Evolutionary conservation across 805 yeast genomes (phyloP), one percentile per base, ranked within the genome.

Genomic region (Lipomyces yamanashiensis): DNA sequence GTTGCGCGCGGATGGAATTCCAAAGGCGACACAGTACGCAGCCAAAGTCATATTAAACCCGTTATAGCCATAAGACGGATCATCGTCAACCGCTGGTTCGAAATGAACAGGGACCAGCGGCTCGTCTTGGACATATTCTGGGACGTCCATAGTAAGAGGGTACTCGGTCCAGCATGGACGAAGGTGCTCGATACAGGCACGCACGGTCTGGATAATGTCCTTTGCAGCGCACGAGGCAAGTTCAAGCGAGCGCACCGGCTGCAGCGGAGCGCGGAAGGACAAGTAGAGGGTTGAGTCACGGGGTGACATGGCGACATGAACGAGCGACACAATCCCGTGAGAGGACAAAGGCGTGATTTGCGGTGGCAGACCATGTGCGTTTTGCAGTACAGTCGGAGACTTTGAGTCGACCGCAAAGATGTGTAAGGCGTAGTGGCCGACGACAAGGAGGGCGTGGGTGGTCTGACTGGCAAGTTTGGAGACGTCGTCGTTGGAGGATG

Each of bases 91-190:
- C 6, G 58, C 9, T 7, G 45, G 15, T 9, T 43, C 39, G 2
- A n/a, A 2, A 2, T 54, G 44, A 12, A 66, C 55, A 1, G 60
- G 63, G 7, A 52, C 57, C n/a, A 67, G 66, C 15, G 68, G 69
- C 54, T 64, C 64, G 49, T 69, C 72, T 28, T 57, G 65, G 15
- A 69, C 64, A 19, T 52, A 57, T 48, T 62, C 67, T 7, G 72
- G 72, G 10, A 70, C 62, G 40, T 70, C 71, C 58, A 70, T 59
- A 4, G 64, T 60, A 19, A 70, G 54, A 10, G 72, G 72, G 33
- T 62, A 63, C 19, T 70, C 69, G 5, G 53, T 33, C 71, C 72
- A 70, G 49, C 72, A 67, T 7, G 72, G 72, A 13, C 72, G 64
- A 15, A 70, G 61, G 39, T 58, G 58, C 44, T 63, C 67, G 28